Evolutionary conservation across 1,139 yeast genomes (phyloP).

Genomic region (Williopsis jadinii): DNA sequence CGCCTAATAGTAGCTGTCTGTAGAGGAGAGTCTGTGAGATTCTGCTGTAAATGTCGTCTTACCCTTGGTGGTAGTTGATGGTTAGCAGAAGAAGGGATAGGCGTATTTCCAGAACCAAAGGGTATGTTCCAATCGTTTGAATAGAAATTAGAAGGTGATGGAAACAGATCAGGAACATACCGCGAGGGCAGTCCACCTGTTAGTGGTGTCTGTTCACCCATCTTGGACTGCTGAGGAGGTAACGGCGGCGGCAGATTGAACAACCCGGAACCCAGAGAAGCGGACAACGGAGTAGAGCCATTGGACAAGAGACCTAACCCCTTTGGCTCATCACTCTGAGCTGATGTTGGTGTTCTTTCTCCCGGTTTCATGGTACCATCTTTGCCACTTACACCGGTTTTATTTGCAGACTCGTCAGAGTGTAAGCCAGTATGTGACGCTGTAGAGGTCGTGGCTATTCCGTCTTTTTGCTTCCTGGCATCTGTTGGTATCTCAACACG

Average conservation of each 20-base stretch:
- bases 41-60: slow-evolving; percentile 1
- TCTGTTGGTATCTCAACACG: slow-evolving; percentile 43
- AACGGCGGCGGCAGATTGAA: slow-evolving; percentile 21
- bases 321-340: slow-evolving; percentile 3
- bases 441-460: not conserved
- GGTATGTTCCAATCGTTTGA: slow-evolving; percentile 27
- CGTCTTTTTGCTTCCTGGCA: not conserved
- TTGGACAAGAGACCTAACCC: slow-evolving; percentile 19
- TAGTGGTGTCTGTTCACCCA: slow-evolving; percentile 35
- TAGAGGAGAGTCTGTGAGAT: slow-evolving; percentile 1
- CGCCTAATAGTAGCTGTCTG: not conserved
- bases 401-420: not conserved
- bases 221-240: slow-evolving; percentile 11
- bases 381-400: slow-evolving; percentile 9
- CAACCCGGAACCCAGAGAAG: slow-evolving; percentile 22
- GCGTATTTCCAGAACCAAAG: slow-evolving; percentile 24
- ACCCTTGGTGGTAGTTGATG: slow-evolving; percentile 1
- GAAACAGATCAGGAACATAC: slow-evolving; percentile 48
- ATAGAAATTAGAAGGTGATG: slow-evolving; percentile 45
- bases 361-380: not conserved
- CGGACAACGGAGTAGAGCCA: slow-evolving; percentile 24
- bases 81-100: slow-evolving; percentile 22
- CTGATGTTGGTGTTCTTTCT: slow-evolving; percentile 1
- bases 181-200: slow-evolving; percentile 41
- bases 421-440: not conserved